phyloP scores from a whole-genome alignment of 305 asterid genomes.

The Petunia hybrid region DNA sequence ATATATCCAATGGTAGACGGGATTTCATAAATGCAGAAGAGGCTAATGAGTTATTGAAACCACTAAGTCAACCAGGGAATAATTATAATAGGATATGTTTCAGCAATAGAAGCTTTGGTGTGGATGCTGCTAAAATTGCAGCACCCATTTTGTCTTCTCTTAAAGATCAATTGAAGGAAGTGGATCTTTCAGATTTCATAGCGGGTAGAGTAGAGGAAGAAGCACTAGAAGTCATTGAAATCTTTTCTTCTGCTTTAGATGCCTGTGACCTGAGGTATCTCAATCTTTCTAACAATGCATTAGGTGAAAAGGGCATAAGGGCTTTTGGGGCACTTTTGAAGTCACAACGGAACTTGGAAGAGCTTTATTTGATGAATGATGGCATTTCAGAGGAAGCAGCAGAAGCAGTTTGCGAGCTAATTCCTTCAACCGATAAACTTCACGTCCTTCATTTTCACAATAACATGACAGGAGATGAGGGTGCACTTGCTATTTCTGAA shows the following conservation, averaged over 20 bases:
- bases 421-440: conserved; percentile 75
- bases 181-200: conserved; percentile 89
- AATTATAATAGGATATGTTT: conserved; percentile 78
- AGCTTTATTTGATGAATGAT: conserved; percentile 81
- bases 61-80: conserved; percentile 65
- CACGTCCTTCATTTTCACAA: conserved; percentile 83
- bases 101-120: conserved; percentile 88
- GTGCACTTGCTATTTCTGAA: conserved; percentile 80
- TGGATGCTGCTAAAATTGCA: conserved; percentile 80
- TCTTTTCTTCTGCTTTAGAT: conserved; percentile 73
- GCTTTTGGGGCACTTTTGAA: conserved; percentile 80
- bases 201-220: conserved; percentile 89
- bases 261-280: conserved; percentile 72
- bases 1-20: conserved; percentile 86
- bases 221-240: conserved; percentile 88
- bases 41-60: conserved; percentile 67
- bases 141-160: conserved; percentile 69
- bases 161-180: conserved; percentile 72
- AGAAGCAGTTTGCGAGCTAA: conserved; percentile 66
- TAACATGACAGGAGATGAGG: conserved; percentile 96
- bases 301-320: conserved; percentile 90
- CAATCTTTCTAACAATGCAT: conserved; percentile 82
- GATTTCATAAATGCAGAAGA: conserved; percentile 64
- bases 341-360: conserved; percentile 77
- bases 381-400: conserved; percentile 98